Base-by-base conservation (phyloP, 352 stramenopile species). In the Phytophthora sp. region DNA sequence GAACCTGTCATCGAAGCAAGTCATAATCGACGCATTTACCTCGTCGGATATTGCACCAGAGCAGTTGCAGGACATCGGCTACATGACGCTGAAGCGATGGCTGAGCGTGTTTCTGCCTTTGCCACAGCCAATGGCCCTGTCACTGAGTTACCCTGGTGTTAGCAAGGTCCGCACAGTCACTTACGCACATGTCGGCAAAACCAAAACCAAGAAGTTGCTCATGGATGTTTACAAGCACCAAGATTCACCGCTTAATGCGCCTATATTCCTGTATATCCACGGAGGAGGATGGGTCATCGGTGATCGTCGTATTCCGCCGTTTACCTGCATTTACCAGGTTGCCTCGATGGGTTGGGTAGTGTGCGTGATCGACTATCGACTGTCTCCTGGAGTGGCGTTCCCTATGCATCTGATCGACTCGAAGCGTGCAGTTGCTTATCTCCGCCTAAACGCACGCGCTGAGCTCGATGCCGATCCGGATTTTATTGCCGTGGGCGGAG, bases 231-330 rank as follows among this genome's bases (percentile, higher is more conserved):
- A 88, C 61, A 78, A 73, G 44, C 73, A 84, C 58, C 50, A 39
- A 21, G 57, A 77, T 31, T 51, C 65, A 31, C 68, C 70, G 18
- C 24, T 64, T n/a, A 82, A 86, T 38, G 80, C 82, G 8, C 82
- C 82, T 1, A 79, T 91, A 29, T 84, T 91, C 36, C 47, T 91
- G 18, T 91, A 88, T 51, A 76, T 91, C 45, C 82, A 91, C 39
- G 82, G 82, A 38, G 82, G 82, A 29, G 82, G 82, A 1, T 91
- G 82, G 82, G 58, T 91, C 54, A 71, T 88, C 16, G 81, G 81
- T 31, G 78, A 84, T 57, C 79, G 77, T 24, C 69, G 76, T 12
- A 77, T 81, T 38, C 66, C 80, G 15, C 80, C 77, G 13, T 79
- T 76, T 20, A 47, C 79, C 12, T 77, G 86, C 9, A 59, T 91